A percentile compares a stretch with the other conserved stretches of the same genome.
Evolutionary conservation across 768 basidiomycete genomes (phyloP).

Genomic region (Sutorius australiensis): DNA sequence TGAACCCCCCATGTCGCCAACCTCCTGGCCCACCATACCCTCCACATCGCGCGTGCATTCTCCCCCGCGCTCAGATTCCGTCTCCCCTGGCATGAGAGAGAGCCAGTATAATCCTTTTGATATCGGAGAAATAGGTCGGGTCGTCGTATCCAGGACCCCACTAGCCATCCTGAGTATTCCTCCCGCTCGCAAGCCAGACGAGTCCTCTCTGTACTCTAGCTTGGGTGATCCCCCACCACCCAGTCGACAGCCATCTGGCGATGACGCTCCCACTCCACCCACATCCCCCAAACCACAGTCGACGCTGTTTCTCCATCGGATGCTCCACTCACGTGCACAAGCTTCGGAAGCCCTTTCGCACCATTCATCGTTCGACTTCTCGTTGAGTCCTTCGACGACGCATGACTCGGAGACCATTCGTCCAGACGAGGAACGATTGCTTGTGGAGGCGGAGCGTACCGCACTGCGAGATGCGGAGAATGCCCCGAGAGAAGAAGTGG

Average conservation of each 20-base stretch:
- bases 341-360: slow-evolving; percentile 10
- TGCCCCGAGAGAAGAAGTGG: neutral
- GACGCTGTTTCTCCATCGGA: slow-evolving; percentile 17
- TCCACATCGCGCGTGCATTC: slow-evolving; percentile 2
- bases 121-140: slow-evolving; percentile 4
- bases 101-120: neutral
- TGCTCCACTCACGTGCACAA: slow-evolving; percentile 19
- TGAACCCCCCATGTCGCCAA: slow-evolving; percentile 22
- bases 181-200: neutral
- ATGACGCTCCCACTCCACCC: neutral
- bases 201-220: neutral
- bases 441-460: slow-evolving; percentile 15
- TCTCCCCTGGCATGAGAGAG: slow-evolving; percentile 2
- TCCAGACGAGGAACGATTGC: slow-evolving; percentile 8
- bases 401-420: neutral
- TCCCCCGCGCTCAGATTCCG: neutral
- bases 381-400: slow-evolving; percentile 6
- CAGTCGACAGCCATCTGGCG: neutral
- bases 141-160: neutral
- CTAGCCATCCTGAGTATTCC: slow-evolving; percentile 5
- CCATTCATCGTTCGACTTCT: slow-evolving; percentile 1
- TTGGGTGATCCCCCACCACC: neutral
- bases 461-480: slow-evolving; percentile 14
- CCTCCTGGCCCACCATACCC: slow-evolving; percentile 7
- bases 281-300: neutral